These are phyloP conservation scores for Krasilnikovozyma curviuscula DNA, from an alignment of 768 basidiomycete genomes.

Conservation along the genomic window DNA sequence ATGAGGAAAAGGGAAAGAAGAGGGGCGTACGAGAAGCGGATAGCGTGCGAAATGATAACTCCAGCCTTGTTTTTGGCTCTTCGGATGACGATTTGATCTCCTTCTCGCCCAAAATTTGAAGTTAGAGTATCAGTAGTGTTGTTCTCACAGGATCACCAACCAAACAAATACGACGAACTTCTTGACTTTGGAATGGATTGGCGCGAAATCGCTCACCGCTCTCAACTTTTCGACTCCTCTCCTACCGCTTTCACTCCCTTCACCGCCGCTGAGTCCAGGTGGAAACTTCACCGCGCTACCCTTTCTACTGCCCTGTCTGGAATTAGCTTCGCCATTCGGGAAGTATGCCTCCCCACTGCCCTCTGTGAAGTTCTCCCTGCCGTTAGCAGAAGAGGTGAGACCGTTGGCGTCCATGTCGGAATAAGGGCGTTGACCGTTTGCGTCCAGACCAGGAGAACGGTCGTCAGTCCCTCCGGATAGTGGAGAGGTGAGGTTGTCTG, in stretches of 20 bases:
- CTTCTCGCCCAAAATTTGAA: slow-evolving; percentile 18
- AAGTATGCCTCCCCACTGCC: neutral
- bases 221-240: slow-evolving; percentile 25
- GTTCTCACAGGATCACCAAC: neutral
- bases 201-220: slow-evolving; percentile 31
- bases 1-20: neutral
- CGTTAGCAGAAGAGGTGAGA: slow-evolving; percentile 17
- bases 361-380: slow-evolving; percentile 32
- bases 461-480: neutral
- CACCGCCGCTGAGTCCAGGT: too few relatives aligned
- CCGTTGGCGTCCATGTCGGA: slow-evolving; percentile 44
- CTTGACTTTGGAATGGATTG: slow-evolving; percentile 65
- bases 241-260: slow-evolving; percentile 8
- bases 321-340: slow-evolving; percentile 15
- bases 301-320: neutral
- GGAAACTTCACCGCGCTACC: neutral
- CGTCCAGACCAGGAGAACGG: slow-evolving; percentile 19
- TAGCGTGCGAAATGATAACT: slow-evolving; percentile 1
- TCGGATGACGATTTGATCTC: slow-evolving; percentile 14
- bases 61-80: slow-evolving; percentile 33
- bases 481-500: slow-evolving; percentile 16
- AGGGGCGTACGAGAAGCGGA: slow-evolving; percentile 1
- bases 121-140: neutral
- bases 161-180: slow-evolving; percentile 32
- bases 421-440: slow-evolving; percentile 17